Conservation (phyloP, 257 asterid genomes). For the Solanum lignicaule region DNA sequence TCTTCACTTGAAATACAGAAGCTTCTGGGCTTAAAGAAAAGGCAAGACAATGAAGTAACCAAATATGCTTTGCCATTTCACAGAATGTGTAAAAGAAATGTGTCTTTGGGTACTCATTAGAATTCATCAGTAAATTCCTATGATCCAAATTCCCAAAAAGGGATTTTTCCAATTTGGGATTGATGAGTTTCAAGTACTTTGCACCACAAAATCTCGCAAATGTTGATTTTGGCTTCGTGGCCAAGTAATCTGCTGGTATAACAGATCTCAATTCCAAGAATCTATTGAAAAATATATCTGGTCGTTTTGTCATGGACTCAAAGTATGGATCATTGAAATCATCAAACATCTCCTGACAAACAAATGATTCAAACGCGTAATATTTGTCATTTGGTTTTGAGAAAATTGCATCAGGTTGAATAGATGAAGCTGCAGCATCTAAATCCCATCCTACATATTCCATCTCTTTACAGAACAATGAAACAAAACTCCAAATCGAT, state of each 20-base stretch:
- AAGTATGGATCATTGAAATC: constrained; percentile 40
- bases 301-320: not conserved
- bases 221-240: constrained; percentile 55
- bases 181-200: constrained; percentile 42
- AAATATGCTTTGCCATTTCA: constrained; percentile 72
- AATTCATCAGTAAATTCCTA: constrained; percentile 28
- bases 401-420: constrained; percentile 39
- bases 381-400: constrained; percentile 37
- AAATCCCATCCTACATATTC: constrained; percentile 67
- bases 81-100: constrained; percentile 38
- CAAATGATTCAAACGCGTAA: constrained; percentile 61
- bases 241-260: constrained; percentile 39
- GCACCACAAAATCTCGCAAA: constrained; percentile 44
- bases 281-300: constrained; percentile 14
- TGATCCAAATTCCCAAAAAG: constrained; percentile 42
- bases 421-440: constrained; percentile 41
- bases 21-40: constrained; percentile 39
- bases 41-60: constrained; percentile 71
- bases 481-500: constrained; percentile 32
- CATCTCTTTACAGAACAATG: constrained; percentile 40
- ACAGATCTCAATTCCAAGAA: constrained; percentile 40
- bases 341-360: constrained; percentile 60
- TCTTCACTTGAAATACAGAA: constrained; percentile 40
- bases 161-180: constrained; percentile 50
- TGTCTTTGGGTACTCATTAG: constrained; percentile 49